Evolutionary conservation across 352 stramenopile genomes (phyloP).

Genomic region (Paralagenidium karlingii): DNA sequence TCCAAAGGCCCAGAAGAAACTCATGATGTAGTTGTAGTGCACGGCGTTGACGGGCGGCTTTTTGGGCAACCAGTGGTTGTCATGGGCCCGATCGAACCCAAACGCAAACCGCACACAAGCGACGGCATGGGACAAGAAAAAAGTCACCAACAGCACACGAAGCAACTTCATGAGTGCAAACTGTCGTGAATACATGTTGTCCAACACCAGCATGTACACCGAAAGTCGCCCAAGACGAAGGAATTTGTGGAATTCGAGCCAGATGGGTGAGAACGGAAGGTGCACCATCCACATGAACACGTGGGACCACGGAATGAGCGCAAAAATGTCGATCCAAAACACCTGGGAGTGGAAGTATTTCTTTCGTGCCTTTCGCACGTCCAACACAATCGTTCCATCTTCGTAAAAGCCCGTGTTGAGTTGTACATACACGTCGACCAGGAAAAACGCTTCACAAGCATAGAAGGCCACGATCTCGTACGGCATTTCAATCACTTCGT

Average conservation of each 20-base stretch:
- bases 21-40: conserved; percentile 27
- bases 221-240: conserved; percentile 31
- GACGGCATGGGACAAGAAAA: conserved; percentile 36
- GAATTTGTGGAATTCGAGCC: conserved; percentile 49
- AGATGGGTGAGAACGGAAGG: conserved; percentile 11
- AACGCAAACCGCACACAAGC: conserved; percentile 39
- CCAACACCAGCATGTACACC: conserved; percentile 33
- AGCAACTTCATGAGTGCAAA: conserved; percentile 42
- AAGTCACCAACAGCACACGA: conserved; percentile 34
- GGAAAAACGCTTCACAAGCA: conserved; percentile 43
- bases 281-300: too few species aligned
- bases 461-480: conserved; percentile 26
- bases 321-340: conserved; percentile 35
- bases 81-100: conserved; percentile 25
- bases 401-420: conserved; percentile 67
- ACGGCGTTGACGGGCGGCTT: conserved; percentile 1
- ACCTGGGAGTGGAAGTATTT: conserved; percentile 45
- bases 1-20: conserved; percentile 55
- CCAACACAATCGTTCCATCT: conserved; percentile 47
- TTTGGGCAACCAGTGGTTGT: conserved; percentile 33
- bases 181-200: conserved; percentile 50
- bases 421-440: conserved; percentile 49
- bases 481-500: conserved; percentile 6
- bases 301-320: conserved; percentile 34
- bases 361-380: conserved; percentile 30